Evolutionary conservation across 2,329 filamentous ascomycete species (phyloP).

Genomic region (Aureobasidium sp.): DNA sequence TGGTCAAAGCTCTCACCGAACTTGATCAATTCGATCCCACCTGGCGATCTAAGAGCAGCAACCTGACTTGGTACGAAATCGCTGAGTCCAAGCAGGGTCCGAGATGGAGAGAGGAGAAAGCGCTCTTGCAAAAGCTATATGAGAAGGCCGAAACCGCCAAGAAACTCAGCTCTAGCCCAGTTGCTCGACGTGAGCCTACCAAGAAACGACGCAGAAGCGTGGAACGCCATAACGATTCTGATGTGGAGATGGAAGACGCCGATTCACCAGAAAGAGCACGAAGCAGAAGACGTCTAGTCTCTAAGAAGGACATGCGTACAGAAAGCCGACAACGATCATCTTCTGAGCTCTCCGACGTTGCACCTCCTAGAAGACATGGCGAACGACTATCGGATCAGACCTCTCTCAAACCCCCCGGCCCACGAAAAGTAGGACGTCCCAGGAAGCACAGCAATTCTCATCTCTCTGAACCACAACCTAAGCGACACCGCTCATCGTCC

Average conservation of each 20-base stretch:
- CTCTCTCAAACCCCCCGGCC: slow-evolving; percentile 22
- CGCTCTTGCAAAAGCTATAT: slow-evolving; percentile 68
- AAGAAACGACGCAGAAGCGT: slow-evolving; percentile 17
- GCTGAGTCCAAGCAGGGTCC: slow-evolving; percentile 75
- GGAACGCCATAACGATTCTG: slow-evolving; percentile 8
- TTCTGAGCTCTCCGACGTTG: slow-evolving; percentile 22
- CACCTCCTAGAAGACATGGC: slow-evolving; percentile 18
- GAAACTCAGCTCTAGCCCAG: slow-evolving; percentile 26
- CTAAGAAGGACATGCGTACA: slow-evolving; percentile 26
- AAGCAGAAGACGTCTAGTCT: slow-evolving; percentile 25
- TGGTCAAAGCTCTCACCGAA: slow-evolving; percentile 50
- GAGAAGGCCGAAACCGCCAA: slow-evolving; percentile 38
- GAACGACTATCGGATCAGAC: slow-evolving; percentile 12
- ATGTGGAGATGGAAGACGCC: slow-evolving; percentile 15
- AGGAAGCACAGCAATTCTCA: slow-evolving; percentile 23
- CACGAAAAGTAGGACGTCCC: slow-evolving; percentile 18
- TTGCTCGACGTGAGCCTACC: slow-evolving; percentile 27
- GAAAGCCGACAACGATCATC: slow-evolving; percentile 22
- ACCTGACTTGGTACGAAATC: slow-evolving; percentile 79
- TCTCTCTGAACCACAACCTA: slow-evolving; percentile 16
- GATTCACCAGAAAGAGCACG: slow-evolving; percentile 13
- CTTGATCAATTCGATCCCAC: slow-evolving; percentile 68
- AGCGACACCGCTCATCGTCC: slow-evolving; percentile 21
- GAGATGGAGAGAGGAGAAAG: slow-evolving; percentile 81
- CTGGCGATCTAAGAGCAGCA: slow-evolving; percentile 54